phyloP scores from a whole-genome alignment of 2,329 filamentous ascomycete genomes.

The Emmonsiellopsis sp. region DNA sequence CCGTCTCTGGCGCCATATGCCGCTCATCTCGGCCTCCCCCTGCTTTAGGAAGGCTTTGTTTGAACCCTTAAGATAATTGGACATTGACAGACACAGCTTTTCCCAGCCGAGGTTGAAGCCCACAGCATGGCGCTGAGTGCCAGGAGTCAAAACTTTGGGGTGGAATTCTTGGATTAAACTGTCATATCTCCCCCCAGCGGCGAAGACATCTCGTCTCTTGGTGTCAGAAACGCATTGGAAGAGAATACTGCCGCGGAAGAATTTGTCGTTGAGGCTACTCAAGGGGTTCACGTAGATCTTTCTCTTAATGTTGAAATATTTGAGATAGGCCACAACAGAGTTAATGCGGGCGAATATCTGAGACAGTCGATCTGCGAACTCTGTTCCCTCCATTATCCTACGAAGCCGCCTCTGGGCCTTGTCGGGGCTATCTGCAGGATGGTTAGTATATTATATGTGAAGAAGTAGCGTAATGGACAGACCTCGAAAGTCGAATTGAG shows the following conservation, averaged over 20 bases:
- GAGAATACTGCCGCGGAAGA: constrained; percentile 75
- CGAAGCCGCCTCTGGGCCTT: constrained; percentile 59
- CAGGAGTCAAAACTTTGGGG: constrained; percentile 55
- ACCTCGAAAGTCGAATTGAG: constrained; percentile 84
- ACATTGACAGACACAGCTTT: constrained; percentile 58
- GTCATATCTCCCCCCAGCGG: constrained; percentile 90
- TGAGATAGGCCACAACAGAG: constrained; percentile 66
- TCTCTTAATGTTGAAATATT: constrained; percentile 62
- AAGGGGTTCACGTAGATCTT: constrained; percentile 81
- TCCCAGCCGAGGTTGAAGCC: constrained; percentile 91
- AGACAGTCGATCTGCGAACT: constrained; percentile 42
- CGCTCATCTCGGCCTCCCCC: constrained; percentile 52
- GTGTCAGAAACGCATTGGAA: constrained; percentile 92
- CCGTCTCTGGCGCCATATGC: constrained; percentile 54
- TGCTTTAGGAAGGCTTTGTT: constrained; percentile 58
- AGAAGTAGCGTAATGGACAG: constrained; percentile 8
- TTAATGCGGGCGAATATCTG: constrained; percentile 66
- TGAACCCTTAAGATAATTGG: constrained; percentile 40
- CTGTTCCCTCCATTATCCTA: constrained; percentile 46
- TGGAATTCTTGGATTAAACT: constrained; percentile 75
- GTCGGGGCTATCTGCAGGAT: constrained; percentile 57
- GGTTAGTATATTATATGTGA: constrained; percentile 43
- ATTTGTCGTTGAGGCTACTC: constrained; percentile 81
- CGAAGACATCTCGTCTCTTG: constrained; percentile 70
- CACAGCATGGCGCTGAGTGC: constrained; percentile 68